Evolutionary conservation across 495 filamentous ascomycete genomes (phyloP).

Genomic region (Hypoxylon intermedium): DNA sequence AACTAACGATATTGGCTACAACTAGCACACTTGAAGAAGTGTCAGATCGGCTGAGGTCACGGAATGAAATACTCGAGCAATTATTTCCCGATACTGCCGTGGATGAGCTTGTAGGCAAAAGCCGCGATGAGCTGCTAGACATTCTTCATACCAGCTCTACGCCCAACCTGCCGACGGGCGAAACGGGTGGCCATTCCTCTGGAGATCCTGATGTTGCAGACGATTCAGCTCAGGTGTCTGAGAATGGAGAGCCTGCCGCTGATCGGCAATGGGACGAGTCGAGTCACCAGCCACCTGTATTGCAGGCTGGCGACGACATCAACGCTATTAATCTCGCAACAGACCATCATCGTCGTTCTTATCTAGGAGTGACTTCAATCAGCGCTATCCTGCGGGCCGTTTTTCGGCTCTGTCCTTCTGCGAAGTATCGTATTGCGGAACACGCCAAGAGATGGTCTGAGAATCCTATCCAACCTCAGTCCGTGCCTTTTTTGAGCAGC

Average conservation of each 20-base stretch:
- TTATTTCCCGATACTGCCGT: constrained; percentile 25
- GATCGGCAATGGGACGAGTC: constrained; percentile 40
- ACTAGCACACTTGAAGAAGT: constrained; percentile 33
- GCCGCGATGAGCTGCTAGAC: constrained; percentile 26
- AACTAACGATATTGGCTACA: not conserved
- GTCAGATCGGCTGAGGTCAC: constrained; percentile 25
- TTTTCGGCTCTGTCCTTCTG: constrained; percentile 35
- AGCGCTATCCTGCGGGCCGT: constrained; percentile 36
- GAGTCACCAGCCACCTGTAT: constrained; percentile 27
- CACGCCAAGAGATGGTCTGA: constrained; percentile 35
- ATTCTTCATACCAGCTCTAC: constrained; percentile 8
- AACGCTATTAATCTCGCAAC: constrained; percentile 40
- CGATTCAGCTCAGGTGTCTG: constrained; percentile 34
- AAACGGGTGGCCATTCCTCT: not conserved
- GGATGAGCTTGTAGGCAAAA: constrained; percentile 35
- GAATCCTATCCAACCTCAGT: constrained; percentile 15
- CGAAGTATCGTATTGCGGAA: constrained; percentile 33
- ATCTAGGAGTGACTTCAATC: constrained; percentile 36
- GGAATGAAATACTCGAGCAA: constrained; percentile 22
- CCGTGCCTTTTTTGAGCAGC: constrained; percentile 17
- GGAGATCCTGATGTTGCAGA: constrained; percentile 22
- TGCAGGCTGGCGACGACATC: constrained; percentile 35
- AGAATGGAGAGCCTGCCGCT: constrained; percentile 30
- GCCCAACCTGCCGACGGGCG: not conserved
- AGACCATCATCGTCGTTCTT: constrained; percentile 37